These are phyloP conservation scores for Ricinus communis DNA, from an alignment of 345 rosid species.

Conservation along the genomic window DNA sequence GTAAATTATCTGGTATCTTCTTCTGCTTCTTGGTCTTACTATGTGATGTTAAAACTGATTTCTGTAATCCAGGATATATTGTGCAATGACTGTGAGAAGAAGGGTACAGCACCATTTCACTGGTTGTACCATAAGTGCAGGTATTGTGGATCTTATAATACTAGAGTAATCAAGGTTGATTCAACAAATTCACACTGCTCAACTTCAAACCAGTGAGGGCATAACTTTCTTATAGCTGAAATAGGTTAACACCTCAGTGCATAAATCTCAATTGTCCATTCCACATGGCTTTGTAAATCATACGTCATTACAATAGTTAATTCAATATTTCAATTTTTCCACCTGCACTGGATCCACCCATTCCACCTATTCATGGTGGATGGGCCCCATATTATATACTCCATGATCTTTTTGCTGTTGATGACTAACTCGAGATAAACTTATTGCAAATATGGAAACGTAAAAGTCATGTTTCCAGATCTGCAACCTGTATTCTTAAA, in stretches of 20 bases:
- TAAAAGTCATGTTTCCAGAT: too few relatives aligned
- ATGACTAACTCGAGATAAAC: background rate
- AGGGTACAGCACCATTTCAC: conserved; percentile 65
- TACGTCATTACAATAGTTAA: background rate
- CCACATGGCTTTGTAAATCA: conserved; percentile 2
- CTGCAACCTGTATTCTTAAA: too few relatives aligned
- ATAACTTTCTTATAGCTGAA: background rate
- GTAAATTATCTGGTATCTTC: conserved; percentile 22
- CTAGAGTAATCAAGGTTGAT: conserved; percentile 65
- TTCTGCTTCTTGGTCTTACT: background rate
- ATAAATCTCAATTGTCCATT: background rate
- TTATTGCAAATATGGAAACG: background rate
- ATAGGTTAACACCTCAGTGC: conserved; percentile 1
- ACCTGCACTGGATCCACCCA: background rate
- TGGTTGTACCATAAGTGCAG: conserved; percentile 89
- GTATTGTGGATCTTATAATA: conserved; percentile 76
- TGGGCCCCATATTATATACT: background rate
- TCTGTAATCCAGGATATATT: conserved; percentile 52
- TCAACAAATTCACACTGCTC: conserved; percentile 19
- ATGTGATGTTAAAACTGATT: background rate
- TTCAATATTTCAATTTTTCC: conserved; percentile 17
- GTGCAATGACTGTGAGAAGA: conserved; percentile 78
- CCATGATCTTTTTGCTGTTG: background rate
- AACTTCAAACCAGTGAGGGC: conserved; percentile 17
- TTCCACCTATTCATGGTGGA: background rate